Base-by-base conservation (phyloP, 345 rosid genomes). In the Corchorus olitorius region DNA sequence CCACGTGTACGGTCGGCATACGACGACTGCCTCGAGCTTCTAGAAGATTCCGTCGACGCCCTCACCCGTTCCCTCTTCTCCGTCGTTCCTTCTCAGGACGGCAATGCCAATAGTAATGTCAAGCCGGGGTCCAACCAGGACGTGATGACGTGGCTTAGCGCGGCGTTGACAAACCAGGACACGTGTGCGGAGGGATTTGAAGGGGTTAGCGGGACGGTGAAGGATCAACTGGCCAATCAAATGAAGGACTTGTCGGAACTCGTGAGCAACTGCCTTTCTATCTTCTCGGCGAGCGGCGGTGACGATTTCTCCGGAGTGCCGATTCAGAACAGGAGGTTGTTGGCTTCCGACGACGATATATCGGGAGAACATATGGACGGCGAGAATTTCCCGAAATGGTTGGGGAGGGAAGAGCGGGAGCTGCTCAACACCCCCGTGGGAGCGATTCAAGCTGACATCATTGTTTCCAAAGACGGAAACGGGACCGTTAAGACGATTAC, bases 121-220 rank as follows among this genome's bases (percentile, higher is more conserved):
- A 75, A 35, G 33, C 76, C 75, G 8, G 88, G 85, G 17, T 78
- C 85, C n/a, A 55, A 75, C 0, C 79, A 90, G 37, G 99, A 96
- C 83, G 99, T 96, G 45, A 43, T 81, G 81, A 96, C 97, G 75
- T 96, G 99, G 99, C 94, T 96, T 20, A 96, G 99, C 88, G 81
- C 97, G 0, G 92, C 99, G 54, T 52, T 96, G 72, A 96, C 98
- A 1, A 94, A 96, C 65, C 97, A 94, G 10, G 99, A 96, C 89
- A 96, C 99, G 65, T 96, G 99, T 55, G 46, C 84, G 8, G 99
- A 96, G 41, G 99, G 99, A 33, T 90, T 96, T 46, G 86, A 77
- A 27, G 95, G 76, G 52, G 81, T 85, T 52, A 78, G 79, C 19
- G 92, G 89, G n/a, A 53, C 76, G 37, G 95, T 89, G 74, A 96